These are phyloP conservation scores for Dalechampia spathulata DNA, from an alignment of 441 rosid genomes.

Conservation along the genomic window DNA sequence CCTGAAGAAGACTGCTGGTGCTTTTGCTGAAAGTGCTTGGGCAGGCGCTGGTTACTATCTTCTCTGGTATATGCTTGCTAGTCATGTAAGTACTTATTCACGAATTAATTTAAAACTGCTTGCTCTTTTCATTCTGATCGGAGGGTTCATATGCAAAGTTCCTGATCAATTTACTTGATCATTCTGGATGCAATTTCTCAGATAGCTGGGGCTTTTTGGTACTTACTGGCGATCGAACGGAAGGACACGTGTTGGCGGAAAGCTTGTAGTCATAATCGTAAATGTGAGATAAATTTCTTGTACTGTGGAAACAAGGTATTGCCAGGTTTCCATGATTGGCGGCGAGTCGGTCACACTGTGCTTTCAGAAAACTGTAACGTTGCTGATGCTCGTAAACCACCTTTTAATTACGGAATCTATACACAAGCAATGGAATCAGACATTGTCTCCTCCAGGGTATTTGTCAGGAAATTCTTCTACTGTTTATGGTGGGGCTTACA, in stretches of 20 bases:
- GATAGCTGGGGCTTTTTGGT: constrained; percentile 86
- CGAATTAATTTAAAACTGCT: too few species aligned
- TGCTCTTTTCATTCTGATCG: not conserved
- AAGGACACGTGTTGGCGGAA: constrained; percentile 62
- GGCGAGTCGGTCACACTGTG: constrained; percentile 28
- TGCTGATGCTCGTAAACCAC: constrained; percentile 19
- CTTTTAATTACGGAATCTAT: constrained; percentile 69
- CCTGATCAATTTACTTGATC: not conserved
- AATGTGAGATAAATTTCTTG: constrained; percentile 39
- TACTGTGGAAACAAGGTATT: constrained; percentile 58
- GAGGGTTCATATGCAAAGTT: not conserved
- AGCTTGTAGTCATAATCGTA: constrained; percentile 41
- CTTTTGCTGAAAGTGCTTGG: constrained; percentile 84
- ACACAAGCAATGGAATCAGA: constrained; percentile 58
- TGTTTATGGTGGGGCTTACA: constrained; percentile 97
- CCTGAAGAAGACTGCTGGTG: constrained; percentile 80
- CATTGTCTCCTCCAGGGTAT: constrained; percentile 42
- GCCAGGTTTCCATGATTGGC: constrained; percentile 43
- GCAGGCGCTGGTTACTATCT: constrained; percentile 88
- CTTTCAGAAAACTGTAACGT: constrained; percentile 36
- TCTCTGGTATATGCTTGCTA: constrained; percentile 90
- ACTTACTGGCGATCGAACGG: constrained; percentile 74
- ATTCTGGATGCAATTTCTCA: constrained; percentile 21
- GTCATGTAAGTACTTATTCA: constrained; percentile 64
- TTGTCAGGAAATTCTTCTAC: constrained; percentile 61